Base-by-base conservation (phyloP, 164 flowering plant genomes). In the Berberis vulgaris region DNA sequence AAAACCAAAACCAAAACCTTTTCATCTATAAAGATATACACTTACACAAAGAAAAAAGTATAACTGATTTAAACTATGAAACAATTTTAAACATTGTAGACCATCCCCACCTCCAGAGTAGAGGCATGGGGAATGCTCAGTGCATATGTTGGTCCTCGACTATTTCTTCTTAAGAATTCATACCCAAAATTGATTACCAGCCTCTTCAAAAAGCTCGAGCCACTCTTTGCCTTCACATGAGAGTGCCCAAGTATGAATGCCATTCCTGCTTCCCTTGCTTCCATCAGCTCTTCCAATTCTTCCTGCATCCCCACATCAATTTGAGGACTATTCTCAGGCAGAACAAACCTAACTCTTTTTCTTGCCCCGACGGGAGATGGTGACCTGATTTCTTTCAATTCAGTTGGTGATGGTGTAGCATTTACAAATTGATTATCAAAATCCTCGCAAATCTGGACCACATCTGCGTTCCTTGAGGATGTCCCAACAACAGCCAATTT, bases 71-170 rank as follows among this genome's bases (percentile, higher is more conserved):
- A 26, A 26, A 26, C 5, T 42, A 59, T 26, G 46, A 54, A n/a
- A 38, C 11, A 61, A 39, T 11, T 42, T 53, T 58, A 77, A 62
- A 91, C 82, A 76, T 77, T 65, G 72, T 77, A 91, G 1, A 83
- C 68, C 97, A 91, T 91, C 42, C 96, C 97, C 54, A 91, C 97
- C 71, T 92, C 96, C 52, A 89, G 76, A 1, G 93, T 86, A 0
- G 95, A 92, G 7, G 91, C 86, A 74, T 89, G 93, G 2, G 96
- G 91, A 60, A 83, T 71, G 69, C 71, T 81, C 44, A 86, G 64
- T 6, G 84, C 83, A 76, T 78, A 70, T 8, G 69, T 59, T 2
- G 89, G 79, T 6, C 83, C 74, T 69, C 98, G 77, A 67, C 80
- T 78, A 67, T 92, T 92, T 70, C 95, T 82, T 45, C 95, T 80